Percentiles rank a stretch among this genome's conserved stretches.
Evolutionary conservation across 306 rosid species (phyloP).

Genomic region (Crataegus laevigata): DNA sequence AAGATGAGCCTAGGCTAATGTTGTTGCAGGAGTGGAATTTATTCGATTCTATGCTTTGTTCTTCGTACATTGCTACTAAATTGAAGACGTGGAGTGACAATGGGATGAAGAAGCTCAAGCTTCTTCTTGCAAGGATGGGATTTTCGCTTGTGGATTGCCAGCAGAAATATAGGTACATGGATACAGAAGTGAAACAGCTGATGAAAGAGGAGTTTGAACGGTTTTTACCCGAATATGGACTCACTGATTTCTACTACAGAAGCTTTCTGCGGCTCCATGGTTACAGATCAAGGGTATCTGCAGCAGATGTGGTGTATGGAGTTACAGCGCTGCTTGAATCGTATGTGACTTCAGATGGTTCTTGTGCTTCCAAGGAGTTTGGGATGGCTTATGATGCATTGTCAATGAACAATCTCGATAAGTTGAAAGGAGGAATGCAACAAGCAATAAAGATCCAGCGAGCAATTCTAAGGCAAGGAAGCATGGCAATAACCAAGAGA

Average conservation of each 20-base stretch:
- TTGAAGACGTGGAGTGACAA: slow-evolving; percentile 97
- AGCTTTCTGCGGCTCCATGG: slow-evolving; percentile 71
- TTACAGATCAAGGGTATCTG: slow-evolving; percentile 79
- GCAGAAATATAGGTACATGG: slow-evolving; percentile 91
- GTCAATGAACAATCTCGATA: slow-evolving; percentile 65
- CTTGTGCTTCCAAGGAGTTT: slow-evolving; percentile 77
- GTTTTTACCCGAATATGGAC: slow-evolving; percentile 77
- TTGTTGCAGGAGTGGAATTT: slow-evolving; percentile 85
- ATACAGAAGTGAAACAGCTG: slow-evolving; percentile 73
- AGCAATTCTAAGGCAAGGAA: slow-evolving; percentile 87
- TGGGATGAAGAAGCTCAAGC: slow-evolving; percentile 82
- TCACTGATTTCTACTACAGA: slow-evolving; percentile 79
- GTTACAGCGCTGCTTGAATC: slow-evolving; percentile 93
- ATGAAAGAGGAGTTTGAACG: slow-evolving; percentile 77
- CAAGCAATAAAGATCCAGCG: slow-evolving; percentile 80
- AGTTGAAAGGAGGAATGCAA: slow-evolving; percentile 80
- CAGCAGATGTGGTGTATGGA: slow-evolving; percentile 97
- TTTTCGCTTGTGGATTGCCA: slow-evolving; percentile 88
- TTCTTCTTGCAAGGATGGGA: slow-evolving; percentile 88
- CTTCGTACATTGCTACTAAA: slow-evolving; percentile 77
- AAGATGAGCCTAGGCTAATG: slow-evolving; percentile 94
- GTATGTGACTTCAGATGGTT: slow-evolving; percentile 60
- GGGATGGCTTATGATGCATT: slow-evolving; percentile 83
- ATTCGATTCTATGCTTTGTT: slow-evolving; percentile 87
- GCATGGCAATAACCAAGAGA: slow-evolving; percentile 65